Evolutionary conservation across 495 filamentous ascomycete genomes (phyloP).

Genomic region (Xylaria intraflava): DNA sequence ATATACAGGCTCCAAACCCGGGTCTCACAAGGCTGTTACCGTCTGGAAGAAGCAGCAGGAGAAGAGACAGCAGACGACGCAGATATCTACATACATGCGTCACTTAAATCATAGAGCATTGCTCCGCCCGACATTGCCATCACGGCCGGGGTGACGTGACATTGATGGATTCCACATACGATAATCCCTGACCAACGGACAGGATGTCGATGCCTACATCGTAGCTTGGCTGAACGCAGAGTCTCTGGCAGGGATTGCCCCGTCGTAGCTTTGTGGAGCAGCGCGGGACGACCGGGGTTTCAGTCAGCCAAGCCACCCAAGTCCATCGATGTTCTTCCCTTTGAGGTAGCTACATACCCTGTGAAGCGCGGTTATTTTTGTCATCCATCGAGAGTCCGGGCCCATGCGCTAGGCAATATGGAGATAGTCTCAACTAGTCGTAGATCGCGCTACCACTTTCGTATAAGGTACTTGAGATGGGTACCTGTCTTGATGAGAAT

Average conservation of each 20-base stretch:
- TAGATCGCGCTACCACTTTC: too few relatives aligned
- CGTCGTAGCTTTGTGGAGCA: slow-evolving; percentile 1
- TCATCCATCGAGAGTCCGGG: background rate
- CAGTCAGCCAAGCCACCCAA: slow-evolving; percentile 9
- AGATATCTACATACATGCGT: background rate
- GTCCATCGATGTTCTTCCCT: background rate
- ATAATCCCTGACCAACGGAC: background rate
- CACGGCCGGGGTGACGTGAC: slow-evolving; percentile 10
- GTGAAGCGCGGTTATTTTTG: slow-evolving; percentile 9
- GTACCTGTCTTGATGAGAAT: background rate
- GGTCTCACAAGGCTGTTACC: slow-evolving; percentile 10
- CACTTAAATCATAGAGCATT: background rate
- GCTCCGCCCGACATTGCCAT: slow-evolving; percentile 8
- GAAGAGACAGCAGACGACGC: background rate
- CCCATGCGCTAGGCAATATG: background rate
- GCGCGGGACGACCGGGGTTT: slow-evolving; percentile 7
- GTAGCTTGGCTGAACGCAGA: slow-evolving; percentile 7
- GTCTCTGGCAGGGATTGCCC: slow-evolving; percentile 1
- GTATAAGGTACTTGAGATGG: too few relatives aligned
- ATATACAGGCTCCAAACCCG: slow-evolving; percentile 18
- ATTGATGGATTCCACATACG: slow-evolving; percentile 6
- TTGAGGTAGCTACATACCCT: background rate
- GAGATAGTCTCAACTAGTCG: too few relatives aligned
- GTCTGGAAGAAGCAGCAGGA: background rate
- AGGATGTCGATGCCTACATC: slow-evolving; percentile 4